These are phyloP conservation scores for Nakazawaea ishiwadae DNA, from an alignment of 805 yeast species.

Conservation along the genomic window DNA sequence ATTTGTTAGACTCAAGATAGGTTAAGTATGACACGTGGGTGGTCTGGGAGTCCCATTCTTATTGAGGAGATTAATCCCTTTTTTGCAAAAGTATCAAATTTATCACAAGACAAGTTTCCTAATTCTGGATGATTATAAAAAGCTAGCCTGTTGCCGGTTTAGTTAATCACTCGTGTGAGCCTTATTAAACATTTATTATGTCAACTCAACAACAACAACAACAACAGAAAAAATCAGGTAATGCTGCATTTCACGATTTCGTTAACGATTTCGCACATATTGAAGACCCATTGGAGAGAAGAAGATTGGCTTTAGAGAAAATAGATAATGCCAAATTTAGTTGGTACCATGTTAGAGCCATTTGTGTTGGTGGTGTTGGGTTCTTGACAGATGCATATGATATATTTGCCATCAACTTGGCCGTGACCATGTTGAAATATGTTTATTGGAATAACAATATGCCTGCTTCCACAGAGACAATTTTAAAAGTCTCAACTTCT, in stretches of 20 bases:
- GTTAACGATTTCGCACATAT: slow-evolving; percentile 49
- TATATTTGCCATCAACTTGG: slow-evolving; percentile 76
- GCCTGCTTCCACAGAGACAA: slow-evolving; percentile 61
- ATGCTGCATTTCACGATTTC: slow-evolving; percentile 56
- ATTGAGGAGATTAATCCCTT: too few species aligned
- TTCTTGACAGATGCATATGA: slow-evolving; percentile 83
- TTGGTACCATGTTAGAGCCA: slow-evolving; percentile 55
- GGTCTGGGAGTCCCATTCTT: too few species aligned
- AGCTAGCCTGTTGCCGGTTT: background rate
- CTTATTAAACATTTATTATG: too few species aligned
- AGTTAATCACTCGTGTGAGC: slow-evolving; percentile 9
- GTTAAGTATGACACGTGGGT: too few species aligned
- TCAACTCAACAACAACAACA: background rate
- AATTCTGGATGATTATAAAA: too few species aligned
- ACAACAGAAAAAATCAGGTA: slow-evolving; percentile 34
- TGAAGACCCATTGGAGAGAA: slow-evolving; percentile 53
- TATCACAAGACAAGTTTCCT: too few species aligned
- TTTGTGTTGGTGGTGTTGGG: slow-evolving; percentile 75
- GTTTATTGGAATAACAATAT: slow-evolving; percentile 58
- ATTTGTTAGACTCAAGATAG: too few species aligned
- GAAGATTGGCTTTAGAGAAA: slow-evolving; percentile 56
- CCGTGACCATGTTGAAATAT: slow-evolving; percentile 62
- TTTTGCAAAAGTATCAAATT: too few species aligned
- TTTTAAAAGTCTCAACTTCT: slow-evolving; percentile 77
- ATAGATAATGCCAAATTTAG: slow-evolving; percentile 54